These are phyloP conservation scores for Podaxis sp. DNA, from an alignment of 768 basidiomycete genomes.

Conservation along the genomic window DNA sequence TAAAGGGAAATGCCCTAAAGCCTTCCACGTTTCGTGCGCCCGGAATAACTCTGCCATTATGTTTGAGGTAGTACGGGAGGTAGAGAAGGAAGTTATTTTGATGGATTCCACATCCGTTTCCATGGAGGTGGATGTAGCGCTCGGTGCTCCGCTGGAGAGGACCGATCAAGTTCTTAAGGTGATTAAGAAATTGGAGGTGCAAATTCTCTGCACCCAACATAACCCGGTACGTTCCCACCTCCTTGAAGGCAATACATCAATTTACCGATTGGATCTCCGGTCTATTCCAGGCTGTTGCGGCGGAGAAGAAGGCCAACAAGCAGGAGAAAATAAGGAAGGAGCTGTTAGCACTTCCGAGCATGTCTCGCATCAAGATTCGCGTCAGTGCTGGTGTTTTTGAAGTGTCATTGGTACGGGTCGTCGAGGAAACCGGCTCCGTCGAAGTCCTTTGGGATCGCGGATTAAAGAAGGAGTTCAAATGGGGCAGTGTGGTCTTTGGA, in stretches of 20 bases:
- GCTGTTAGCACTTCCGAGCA: constrained; percentile 65
- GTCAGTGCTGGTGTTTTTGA: constrained; percentile 85
- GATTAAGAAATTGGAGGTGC: constrained; percentile 72
- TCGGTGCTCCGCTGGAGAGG: constrained; percentile 10
- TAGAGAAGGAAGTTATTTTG: constrained; percentile 81
- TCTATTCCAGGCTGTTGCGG: constrained; percentile 60
- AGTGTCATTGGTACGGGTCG: constrained; percentile 71
- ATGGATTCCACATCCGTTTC: constrained; percentile 36
- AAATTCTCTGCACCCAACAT: constrained; percentile 82
- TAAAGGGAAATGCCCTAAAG: constrained; percentile 90
- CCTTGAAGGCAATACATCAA: neutral
- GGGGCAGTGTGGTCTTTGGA: constrained; percentile 80
- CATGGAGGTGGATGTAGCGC: constrained; percentile 33
- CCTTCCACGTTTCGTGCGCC: constrained; percentile 94
- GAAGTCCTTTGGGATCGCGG: constrained; percentile 83
- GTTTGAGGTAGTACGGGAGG: constrained; percentile 62
- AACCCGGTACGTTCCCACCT: constrained; percentile 70
- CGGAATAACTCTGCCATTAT: constrained; percentile 54
- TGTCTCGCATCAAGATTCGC: constrained; percentile 82
- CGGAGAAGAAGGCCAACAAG: constrained; percentile 73
- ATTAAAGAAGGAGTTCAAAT: constrained; percentile 75
- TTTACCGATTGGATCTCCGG: constrained; percentile 1
- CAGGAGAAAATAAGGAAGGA: constrained; percentile 72
- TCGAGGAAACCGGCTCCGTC: constrained; percentile 68
- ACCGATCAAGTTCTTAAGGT: constrained; percentile 51